Percentiles rank a stretch among this genome's conserved stretches.
Evolutionary conservation across 768 basidiomycete genomes (phyloP).

Genomic region (Suillus subluteus): DNA sequence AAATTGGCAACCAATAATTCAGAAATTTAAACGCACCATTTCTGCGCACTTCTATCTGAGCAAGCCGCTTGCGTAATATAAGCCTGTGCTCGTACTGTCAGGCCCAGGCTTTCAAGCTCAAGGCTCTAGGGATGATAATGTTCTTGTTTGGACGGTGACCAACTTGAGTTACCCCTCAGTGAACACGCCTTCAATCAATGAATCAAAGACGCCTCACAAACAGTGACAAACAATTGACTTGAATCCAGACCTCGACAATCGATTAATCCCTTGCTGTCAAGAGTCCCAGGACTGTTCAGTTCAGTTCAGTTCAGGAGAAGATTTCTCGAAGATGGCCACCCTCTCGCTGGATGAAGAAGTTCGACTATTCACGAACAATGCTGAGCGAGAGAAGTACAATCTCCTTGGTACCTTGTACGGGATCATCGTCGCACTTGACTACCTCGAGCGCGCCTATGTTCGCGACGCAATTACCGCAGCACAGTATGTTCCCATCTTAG

Average conservation of each 20-base stretch:
- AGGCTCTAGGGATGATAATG: not conserved
- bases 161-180: too few species aligned
- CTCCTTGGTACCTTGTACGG: slow-evolving; percentile 89
- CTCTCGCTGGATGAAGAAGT: slow-evolving; percentile 90
- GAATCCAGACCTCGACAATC: not conserved
- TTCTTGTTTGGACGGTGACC: not conserved
- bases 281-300: not conserved
- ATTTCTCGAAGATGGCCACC: slow-evolving; percentile 36
- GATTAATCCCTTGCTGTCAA: too few species aligned
- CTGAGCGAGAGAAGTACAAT: slow-evolving; percentile 88
- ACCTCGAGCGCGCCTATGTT: slow-evolving; percentile 94
- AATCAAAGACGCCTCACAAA: not conserved
- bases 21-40: not conserved
- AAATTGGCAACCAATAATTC: not conserved
- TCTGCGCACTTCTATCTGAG: not conserved
- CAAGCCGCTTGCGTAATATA: not conserved
- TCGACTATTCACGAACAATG: slow-evolving; percentile 82
- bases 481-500: slow-evolving; percentile 63
- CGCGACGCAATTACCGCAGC: slow-evolving; percentile 88
- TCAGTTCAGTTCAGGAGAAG: not conserved
- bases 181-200: too few species aligned
- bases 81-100: not conserved
- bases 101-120: not conserved
- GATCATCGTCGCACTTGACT: slow-evolving; percentile 89
- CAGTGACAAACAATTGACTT: not conserved